Percentiles rank a stretch among this genome's conserved stretches.
Evolutionary conservation across 2,329 filamentous ascomycete genomes (phyloP).

Genomic region (Sordariomycetes sp.): DNA sequence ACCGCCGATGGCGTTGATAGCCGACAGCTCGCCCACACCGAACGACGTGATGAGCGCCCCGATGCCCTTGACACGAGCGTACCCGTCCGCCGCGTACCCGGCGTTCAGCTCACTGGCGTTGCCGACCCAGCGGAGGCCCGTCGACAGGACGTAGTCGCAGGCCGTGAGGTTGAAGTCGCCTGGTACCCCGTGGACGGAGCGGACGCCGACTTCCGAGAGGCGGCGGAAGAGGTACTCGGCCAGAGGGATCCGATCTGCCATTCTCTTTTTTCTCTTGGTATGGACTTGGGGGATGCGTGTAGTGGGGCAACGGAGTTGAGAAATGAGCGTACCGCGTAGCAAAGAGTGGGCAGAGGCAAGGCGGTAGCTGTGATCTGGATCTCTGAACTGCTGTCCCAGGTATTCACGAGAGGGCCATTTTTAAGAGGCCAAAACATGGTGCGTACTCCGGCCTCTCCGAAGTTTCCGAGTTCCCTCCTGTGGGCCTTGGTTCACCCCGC

Average conservation of each 20-base stretch:
- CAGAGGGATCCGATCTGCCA: conserved; percentile 36
- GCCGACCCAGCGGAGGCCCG: conserved; percentile 49
- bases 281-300: too few species aligned
- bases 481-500: too few species aligned
- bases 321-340: too few species aligned
- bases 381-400: too few species aligned
- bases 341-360: too few species aligned
- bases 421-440: too few species aligned
- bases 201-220: conserved; percentile 49
- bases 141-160: conserved; percentile 49
- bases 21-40: conserved; percentile 60
- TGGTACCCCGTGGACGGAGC: conserved; percentile 53
- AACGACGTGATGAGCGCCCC: conserved; percentile 63
- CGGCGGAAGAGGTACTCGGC: conserved; percentile 56
- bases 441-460: too few species aligned
- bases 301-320: too few species aligned
- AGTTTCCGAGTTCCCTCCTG: too few species aligned
- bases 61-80: conserved; percentile 60
- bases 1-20: conserved; percentile 60
- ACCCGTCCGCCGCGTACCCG: conserved; percentile 71
- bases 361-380: too few species aligned
- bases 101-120: conserved; percentile 65
- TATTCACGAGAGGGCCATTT: too few species aligned
- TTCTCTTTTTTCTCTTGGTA: background rate
- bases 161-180: conserved; percentile 63